Evolutionary conservation across 2,329 filamentous ascomycete genomes (phyloP), one percentile per base, ranked within the genome.

Genomic region (Domatiomyces globalis): DNA sequence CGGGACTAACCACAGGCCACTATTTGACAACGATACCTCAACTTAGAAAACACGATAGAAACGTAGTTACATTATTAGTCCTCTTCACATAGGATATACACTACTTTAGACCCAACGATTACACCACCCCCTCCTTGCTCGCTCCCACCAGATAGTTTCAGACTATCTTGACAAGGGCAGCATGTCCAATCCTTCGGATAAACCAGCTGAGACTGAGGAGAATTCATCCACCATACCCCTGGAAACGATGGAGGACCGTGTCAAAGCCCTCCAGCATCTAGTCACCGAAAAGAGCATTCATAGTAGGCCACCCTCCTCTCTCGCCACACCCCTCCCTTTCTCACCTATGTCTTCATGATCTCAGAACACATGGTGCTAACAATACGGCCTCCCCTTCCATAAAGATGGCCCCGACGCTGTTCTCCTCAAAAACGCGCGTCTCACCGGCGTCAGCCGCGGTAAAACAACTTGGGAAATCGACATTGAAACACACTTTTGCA

Each of bases 341-440:
- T 15, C 12, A 10, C 12, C 15, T 15, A 10, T 33, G 8, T 33
- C 29, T 33, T 33, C 22, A 25, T 25, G 6, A 25, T 2, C 33
- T 5, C 10, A 39, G 5, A 39, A 39, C 15, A 15, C 15, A 39
- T 9, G 8, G 4, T 15, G 15, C 33, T 15, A 39, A 12, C 33
- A 39, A 2, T 15, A 15, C 4, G 10, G 4, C 12, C 33, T 39
- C 33, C 33, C 33, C 33, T 15, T 39, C 10, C 33, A 39, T 5
- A 39, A 15, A 39, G 45, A 43, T 44, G 56, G 56, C 46, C 56
- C 56, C 48, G 56, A 58, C 49, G 51, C 54, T 5, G 45, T 51
- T 46, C 33, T 54, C 8, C 50, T 55, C 4, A 22, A 43, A 10
- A 29, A 44, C 39, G 45, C 17, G 19, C 46, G 48, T 36, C 10